Evolutionary conservation across 2,329 filamentous ascomycete species (phyloP).

Genomic region (Colletotrichum tamarilloi): DNA sequence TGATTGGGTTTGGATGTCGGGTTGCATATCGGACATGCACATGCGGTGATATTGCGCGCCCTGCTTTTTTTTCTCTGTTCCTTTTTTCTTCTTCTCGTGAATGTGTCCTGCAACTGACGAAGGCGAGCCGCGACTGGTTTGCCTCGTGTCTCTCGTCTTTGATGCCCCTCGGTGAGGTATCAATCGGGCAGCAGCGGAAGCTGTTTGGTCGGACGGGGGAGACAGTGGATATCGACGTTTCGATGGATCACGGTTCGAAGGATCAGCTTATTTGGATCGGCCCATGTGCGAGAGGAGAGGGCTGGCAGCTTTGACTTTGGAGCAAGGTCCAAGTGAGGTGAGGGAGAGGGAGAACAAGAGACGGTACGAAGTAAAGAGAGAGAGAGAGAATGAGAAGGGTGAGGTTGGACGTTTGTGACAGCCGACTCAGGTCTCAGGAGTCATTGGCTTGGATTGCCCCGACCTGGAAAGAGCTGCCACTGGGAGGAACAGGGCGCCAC

Average conservation of each 20-base stretch:
- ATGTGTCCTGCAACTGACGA: conserved; percentile 7
- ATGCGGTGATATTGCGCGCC: conserved; percentile 34
- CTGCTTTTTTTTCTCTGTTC: conserved; percentile 1
- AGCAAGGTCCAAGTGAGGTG: neutral
- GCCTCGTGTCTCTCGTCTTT: conserved; percentile 5
- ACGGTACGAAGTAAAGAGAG: too few species aligned
- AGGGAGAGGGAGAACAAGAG: neutral
- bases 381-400: neutral
- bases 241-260: neutral
- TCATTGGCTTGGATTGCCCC: neutral
- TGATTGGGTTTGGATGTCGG: conserved; percentile 36
- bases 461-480: neutral
- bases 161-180: conserved; percentile 27
- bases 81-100: too few species aligned
- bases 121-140: conserved; percentile 10
- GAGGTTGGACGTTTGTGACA: neutral
- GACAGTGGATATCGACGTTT: neutral
- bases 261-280: neutral
- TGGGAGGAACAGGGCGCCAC: conserved; percentile 1
- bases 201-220: conserved; percentile 20
- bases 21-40: conserved; percentile 33
- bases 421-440: neutral
- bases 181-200: conserved; percentile 36
- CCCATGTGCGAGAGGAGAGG: neutral
- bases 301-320: neutral